These are phyloP conservation scores for Aspergillus sp. DNA, from an alignment of 2,329 filamentous ascomycete genomes.

Conservation along the genomic window DNA sequence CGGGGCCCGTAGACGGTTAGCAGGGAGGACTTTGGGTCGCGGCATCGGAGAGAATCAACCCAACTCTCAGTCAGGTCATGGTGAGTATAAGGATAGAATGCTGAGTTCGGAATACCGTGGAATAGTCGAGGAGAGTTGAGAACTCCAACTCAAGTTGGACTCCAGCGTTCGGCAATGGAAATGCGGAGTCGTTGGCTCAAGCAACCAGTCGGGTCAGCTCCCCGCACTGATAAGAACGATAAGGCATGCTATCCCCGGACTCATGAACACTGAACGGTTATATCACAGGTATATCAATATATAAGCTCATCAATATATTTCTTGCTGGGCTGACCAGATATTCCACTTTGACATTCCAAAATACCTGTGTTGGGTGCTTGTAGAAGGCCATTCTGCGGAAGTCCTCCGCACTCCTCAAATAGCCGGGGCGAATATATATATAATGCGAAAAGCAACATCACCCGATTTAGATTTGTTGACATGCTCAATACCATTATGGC, in stretches of 20 bases:
- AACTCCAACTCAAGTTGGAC: not conserved
- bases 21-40: conserved; percentile 52
- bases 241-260: not conserved
- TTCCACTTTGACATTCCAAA: too few species aligned
- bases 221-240: conserved; percentile 2
- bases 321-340: too few species aligned
- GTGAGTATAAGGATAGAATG: not conserved
- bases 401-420: too few species aligned
- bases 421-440: too few species aligned
- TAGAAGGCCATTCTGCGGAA: too few species aligned
- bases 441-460: too few species aligned
- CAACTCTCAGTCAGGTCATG: not conserved
- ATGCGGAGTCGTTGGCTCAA: not conserved
- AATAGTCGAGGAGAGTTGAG: not conserved
- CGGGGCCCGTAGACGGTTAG: conserved; percentile 50
- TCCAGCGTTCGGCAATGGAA: not conserved
- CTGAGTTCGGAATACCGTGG: not conserved
- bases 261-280: too few species aligned
- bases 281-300: too few species aligned
- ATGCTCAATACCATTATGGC: too few species aligned
- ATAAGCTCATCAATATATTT: too few species aligned
- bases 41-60: conserved; percentile 42
- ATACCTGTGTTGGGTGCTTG: too few species aligned
- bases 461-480: too few species aligned
- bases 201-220: not conserved